Percentiles rank a stretch among this genome's conserved stretches.
These are phyloP conservation scores for Fraxinus baroniana DNA, from an alignment of 305 asterid genomes.

Conservation along the genomic window DNA sequence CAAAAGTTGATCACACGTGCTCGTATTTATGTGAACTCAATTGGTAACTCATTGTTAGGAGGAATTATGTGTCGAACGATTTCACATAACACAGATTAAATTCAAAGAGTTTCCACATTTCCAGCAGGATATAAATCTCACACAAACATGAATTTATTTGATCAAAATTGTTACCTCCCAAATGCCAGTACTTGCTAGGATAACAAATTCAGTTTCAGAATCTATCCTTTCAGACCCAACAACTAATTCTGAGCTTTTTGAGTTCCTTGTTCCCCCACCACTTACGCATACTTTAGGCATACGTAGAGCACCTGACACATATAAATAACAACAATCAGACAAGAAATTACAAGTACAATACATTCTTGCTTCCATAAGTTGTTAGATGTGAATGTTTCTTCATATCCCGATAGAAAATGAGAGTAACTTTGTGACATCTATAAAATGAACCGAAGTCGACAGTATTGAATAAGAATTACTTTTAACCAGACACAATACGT, in stretches of 20 bases:
- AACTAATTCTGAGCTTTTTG: constrained; percentile 32
- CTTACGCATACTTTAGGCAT: constrained; percentile 12
- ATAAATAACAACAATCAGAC: neutral
- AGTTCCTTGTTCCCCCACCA: constrained; percentile 17
- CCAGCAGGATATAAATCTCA: neutral
- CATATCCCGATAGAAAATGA: neutral
- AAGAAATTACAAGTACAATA: neutral
- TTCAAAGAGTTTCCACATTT: neutral
- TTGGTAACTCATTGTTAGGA: neutral
- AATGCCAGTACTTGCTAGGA: constrained; percentile 56
- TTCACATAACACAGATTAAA: neutral
- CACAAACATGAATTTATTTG: neutral
- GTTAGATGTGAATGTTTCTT: neutral
- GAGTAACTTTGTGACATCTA: neutral
- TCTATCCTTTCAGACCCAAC: constrained; percentile 47
- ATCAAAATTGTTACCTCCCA: constrained; percentile 52
- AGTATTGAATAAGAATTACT: neutral
- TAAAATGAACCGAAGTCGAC: neutral
- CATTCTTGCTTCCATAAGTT: neutral
- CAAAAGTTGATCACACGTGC: neutral
- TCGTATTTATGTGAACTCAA: neutral
- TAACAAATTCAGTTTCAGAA: constrained; percentile 53
- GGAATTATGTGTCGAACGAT: neutral
- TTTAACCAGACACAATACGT: neutral
- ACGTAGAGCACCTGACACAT: constrained; percentile 30